These are phyloP conservation scores for Picea engelmannii DNA, from an alignment of 83 land plant species.

Conservation along the genomic window DNA sequence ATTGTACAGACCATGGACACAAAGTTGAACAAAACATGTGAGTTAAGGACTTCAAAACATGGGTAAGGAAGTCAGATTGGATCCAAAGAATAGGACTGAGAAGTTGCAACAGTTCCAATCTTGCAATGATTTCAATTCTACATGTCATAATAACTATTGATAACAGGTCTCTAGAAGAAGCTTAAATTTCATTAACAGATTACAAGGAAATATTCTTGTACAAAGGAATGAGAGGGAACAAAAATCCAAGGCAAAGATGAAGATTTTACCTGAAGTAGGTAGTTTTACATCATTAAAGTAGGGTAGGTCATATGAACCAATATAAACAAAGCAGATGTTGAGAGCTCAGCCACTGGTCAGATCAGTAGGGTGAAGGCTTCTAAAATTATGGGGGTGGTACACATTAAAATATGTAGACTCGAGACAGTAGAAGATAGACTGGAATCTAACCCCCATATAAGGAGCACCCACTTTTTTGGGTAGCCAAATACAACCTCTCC, in stretches of 20 bases:
- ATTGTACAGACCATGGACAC: background rate
- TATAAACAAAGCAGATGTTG: background rate
- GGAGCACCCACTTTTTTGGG: too few species aligned
- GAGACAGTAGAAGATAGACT: background rate
- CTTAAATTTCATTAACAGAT: background rate
- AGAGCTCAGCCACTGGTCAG: background rate
- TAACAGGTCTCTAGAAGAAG: background rate
- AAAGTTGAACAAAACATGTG: background rate
- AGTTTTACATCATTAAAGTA: background rate
- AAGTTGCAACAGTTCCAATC: background rate
- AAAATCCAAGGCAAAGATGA: background rate
- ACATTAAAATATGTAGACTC: background rate
- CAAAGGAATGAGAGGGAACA: background rate
- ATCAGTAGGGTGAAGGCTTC: background rate
- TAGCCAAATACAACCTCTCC: background rate
- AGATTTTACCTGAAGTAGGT: background rate
- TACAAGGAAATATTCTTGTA: background rate
- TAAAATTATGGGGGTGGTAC: background rate
- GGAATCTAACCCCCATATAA: background rate
- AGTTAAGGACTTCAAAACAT: background rate
- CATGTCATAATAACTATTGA: background rate
- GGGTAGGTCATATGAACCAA: background rate
- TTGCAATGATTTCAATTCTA: background rate
- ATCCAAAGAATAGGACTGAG: background rate
- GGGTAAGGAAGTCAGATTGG: background rate